Evolutionary conservation across 1,284 basidiomycete genomes (phyloP), one percentile per base, ranked within the genome.

Genomic region (Xerocomus minutiporus): DNA sequence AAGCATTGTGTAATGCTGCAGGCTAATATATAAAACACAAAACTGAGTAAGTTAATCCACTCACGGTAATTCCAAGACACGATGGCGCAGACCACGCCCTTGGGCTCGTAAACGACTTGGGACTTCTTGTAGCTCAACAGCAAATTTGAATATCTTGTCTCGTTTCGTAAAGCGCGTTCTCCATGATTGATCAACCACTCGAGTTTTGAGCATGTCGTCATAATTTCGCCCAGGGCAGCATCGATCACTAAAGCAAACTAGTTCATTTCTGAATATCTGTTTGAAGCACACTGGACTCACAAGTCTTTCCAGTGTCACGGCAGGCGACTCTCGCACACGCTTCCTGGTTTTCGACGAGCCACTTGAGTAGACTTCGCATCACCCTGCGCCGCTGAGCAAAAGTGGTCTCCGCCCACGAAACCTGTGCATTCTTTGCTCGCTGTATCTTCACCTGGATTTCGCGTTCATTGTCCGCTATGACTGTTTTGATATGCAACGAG

Each of bases 241-340:
- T 96, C 93, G 55, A 96, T 78, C 63, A 93, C 91, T 93, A 59
- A 43, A 55, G 8, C 11, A 57, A 40, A 53, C 34, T 26, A 39
- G 35, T 45, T 51, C 34, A 53, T 47, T 45, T 46, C 50, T 35
- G 13, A 29, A 15, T 17, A 32, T 3, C 13, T 17, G 12, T 13
- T 46, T 25, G 36, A 36, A 51, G 26, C 0, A 4, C 7, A 5
- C 20, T 29, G 34, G 25, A 81, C 88, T 68, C 62, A 93, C 93
- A 76, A 32, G 96, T 98, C 77, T 98, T 99, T 53, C 96, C 96
- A 0, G 93, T 94, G 70, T 99, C 96, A 35, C 95, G 78, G 64
- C 91, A 93, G 34, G 93, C 93, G n/a, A 97, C 89, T 44, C 85
- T 78, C 7, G 91, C 91, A 61, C 94, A 92, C 20, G 74, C 73